Evolutionary conservation across 768 basidiomycete genomes (phyloP).

Genomic region (Suillus ampliporus): DNA sequence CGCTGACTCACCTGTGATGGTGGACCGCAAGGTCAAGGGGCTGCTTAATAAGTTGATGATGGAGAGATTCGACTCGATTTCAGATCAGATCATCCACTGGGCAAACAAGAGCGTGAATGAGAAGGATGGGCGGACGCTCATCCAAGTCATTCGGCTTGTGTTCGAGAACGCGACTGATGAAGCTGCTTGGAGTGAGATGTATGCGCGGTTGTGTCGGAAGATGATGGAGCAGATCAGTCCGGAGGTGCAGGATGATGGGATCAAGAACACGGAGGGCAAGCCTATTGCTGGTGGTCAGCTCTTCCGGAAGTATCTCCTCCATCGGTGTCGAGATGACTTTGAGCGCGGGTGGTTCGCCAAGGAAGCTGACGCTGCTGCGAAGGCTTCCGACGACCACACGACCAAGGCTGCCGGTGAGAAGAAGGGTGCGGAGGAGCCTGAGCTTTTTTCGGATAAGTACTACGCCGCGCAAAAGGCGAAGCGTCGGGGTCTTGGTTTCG

Average conservation of each 20-base stretch:
- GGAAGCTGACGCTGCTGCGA: conserved; percentile 81
- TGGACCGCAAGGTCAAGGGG: not conserved
- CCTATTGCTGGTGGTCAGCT: conserved; percentile 92
- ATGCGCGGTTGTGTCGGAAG: conserved; percentile 92
- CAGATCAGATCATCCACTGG: conserved; percentile 93
- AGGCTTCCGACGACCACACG: conserved; percentile 84
- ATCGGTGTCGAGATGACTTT: conserved; percentile 97
- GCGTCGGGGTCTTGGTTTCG: conserved; percentile 93
- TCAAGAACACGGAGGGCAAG: conserved; percentile 80
- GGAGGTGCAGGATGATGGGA: conserved; percentile 87
- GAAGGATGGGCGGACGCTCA: conserved; percentile 91
- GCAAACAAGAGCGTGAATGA: conserved; percentile 93
- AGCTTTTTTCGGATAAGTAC: conserved; percentile 93
- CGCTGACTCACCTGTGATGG: conserved; percentile 75
- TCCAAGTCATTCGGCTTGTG: conserved; percentile 93
- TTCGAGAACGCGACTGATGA: conserved; percentile 99
- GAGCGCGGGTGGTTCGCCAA: conserved; percentile 94
- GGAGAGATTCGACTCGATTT: conserved; percentile 96
- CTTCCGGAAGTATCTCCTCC: conserved; percentile 96
- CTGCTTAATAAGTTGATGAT: conserved; percentile 95
- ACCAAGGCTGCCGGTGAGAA: conserved; percentile 70
- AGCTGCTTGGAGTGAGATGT: conserved; percentile 96
- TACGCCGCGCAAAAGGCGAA: conserved; percentile 97
- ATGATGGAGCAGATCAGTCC: conserved; percentile 94
- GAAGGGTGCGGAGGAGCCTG: conserved; percentile 59